These are phyloP conservation scores for Candida quercuum DNA, from an alignment of 805 yeast species.

Conservation along the genomic window DNA sequence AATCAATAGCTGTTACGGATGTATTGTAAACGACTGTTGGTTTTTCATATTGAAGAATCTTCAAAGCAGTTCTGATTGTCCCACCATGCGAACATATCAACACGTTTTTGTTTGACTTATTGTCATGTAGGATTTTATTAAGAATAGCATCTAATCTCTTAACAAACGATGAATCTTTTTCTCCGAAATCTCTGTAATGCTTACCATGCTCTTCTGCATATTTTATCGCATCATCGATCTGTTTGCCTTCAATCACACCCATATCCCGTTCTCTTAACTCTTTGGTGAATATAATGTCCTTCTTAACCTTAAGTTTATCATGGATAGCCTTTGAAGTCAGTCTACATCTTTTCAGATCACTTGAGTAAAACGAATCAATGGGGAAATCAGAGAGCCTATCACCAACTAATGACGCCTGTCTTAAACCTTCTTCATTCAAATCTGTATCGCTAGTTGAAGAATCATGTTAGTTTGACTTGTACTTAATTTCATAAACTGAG, in stretches of 20 bases:
- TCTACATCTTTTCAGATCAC: constrained; percentile 48
- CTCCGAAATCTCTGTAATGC: constrained; percentile 64
- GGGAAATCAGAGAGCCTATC: constrained; percentile 26
- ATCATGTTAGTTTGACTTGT: not conserved
- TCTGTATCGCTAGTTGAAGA: constrained; percentile 40
- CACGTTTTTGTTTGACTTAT: constrained; percentile 39
- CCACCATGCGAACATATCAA: constrained; percentile 79
- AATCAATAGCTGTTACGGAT: constrained; percentile 63
- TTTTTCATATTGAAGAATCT: constrained; percentile 42
- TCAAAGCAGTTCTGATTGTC: constrained; percentile 56
- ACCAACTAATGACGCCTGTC: constrained; percentile 59
- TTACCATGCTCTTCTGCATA: constrained; percentile 44
- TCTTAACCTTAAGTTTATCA: constrained; percentile 18
- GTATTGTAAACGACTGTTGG: constrained; percentile 66
- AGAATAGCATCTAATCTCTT: constrained; percentile 43
- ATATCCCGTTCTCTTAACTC: constrained; percentile 64
- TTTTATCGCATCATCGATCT: constrained; percentile 53
- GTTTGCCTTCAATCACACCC: constrained; percentile 81
- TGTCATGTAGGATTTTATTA: constrained; percentile 33
- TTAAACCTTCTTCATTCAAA: constrained; percentile 53
- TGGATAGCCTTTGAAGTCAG: constrained; percentile 48
- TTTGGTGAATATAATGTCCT: constrained; percentile 29
- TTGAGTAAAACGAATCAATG: constrained; percentile 31
- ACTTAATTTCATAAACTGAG: too few species aligned
- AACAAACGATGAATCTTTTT: constrained; percentile 9